Evolutionary conservation across 2,329 filamentous ascomycete species (phyloP).

Genomic region (Diaporthe citrichinensis): DNA sequence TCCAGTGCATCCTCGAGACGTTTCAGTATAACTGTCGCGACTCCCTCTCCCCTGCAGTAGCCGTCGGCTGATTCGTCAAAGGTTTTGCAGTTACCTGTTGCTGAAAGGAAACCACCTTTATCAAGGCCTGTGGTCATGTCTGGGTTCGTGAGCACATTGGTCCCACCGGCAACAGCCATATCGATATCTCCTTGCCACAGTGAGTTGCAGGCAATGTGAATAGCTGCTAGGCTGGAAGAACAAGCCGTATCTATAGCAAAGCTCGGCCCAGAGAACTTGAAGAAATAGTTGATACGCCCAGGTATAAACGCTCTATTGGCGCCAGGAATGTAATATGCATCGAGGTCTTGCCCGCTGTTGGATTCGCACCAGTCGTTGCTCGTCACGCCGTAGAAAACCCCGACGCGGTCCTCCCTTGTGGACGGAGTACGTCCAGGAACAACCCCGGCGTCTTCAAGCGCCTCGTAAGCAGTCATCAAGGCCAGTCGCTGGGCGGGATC

Average conservation of each 20-base stretch:
- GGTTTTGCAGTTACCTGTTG: constrained; percentile 57
- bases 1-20: constrained; percentile 58
- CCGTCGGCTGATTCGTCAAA: constrained; percentile 76
- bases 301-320: constrained; percentile 49
- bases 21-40: constrained; percentile 64
- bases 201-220: constrained; percentile 73
- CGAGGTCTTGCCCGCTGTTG: no score
- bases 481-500: no score
- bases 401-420: no score
- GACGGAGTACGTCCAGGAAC: no score
- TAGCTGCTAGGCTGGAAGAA: constrained; percentile 52
- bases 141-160: constrained; percentile 76
- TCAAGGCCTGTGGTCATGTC: constrained; percentile 76
- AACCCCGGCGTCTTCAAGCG: no score
- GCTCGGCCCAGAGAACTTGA: constrained; percentile 51
- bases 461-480: no score
- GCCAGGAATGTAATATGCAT: no score
- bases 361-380: no score
- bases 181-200: constrained; percentile 76
- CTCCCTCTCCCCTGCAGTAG: constrained; percentile 68
- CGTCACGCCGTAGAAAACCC: no score
- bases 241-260: constrained; percentile 57
- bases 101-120: constrained; percentile 75
- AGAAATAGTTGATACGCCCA: constrained; percentile 55
- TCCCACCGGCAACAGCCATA: constrained; percentile 75